Evolutionary conservation across 2,329 filamentous ascomycete genomes (phyloP).

Genomic region (Davidsoniella virescens): DNA sequence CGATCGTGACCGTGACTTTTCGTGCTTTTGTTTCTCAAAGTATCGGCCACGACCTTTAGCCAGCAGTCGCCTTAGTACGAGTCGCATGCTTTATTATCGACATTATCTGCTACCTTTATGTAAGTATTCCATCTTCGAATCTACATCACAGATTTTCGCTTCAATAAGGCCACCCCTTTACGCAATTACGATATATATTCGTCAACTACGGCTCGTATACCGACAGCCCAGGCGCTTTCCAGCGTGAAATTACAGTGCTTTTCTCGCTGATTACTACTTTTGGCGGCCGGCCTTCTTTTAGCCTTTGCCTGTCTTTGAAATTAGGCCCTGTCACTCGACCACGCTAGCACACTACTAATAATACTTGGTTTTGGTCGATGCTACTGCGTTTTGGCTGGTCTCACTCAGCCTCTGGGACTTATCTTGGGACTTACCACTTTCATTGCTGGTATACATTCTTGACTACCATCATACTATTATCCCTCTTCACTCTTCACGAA

Average conservation of each 20-base stretch:
- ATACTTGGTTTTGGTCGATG: neutral
- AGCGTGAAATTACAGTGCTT: neutral
- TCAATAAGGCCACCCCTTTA: too few relatives aligned
- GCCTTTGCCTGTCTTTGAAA: neutral
- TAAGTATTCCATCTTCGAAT: neutral
- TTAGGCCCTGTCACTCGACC: neutral
- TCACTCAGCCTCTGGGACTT: neutral
- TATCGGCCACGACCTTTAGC: too few relatives aligned
- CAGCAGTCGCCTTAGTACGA: neutral
- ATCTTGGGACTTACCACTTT: neutral
- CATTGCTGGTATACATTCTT: too few relatives aligned
- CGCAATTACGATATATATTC: too few relatives aligned
- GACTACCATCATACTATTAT: too few relatives aligned
- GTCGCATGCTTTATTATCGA: neutral
- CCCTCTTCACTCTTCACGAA: too few relatives aligned
- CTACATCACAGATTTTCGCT: too few relatives aligned
- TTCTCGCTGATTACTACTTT: neutral
- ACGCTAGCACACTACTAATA: neutral
- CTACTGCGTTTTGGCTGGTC: neutral
- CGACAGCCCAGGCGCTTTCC: neutral
- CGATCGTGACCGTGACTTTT: constrained; percentile 4
- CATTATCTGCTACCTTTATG: neutral
- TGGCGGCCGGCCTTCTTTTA: neutral
- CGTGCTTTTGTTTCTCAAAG: neutral
- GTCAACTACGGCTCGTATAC: too few relatives aligned